These are phyloP conservation scores for Cutaneotrichosporon cavernicola DNA, from an alignment of 1,284 basidiomycete species.

Conservation along the genomic window DNA sequence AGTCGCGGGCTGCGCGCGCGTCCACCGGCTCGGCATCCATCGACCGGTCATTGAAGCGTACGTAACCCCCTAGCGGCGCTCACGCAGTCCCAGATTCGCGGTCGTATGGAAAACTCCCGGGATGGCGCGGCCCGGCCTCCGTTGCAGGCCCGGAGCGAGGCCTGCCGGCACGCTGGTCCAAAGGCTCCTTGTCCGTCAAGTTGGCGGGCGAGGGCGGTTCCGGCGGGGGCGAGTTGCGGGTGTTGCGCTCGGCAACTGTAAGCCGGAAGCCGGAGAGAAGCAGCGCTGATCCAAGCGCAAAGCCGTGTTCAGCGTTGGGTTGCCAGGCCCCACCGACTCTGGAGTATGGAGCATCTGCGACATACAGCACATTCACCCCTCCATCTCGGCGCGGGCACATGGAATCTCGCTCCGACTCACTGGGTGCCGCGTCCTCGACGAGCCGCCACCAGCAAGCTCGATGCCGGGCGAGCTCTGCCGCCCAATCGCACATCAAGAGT, in stretches of 20 bases:
- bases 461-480: not conserved
- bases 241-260: conserved; percentile 10
- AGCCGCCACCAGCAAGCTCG: conserved; percentile 3
- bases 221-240: conserved; percentile 21
- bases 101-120: conserved; percentile 4
- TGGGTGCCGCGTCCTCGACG: not conserved
- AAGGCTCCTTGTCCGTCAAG: conserved; percentile 7
- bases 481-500: not conserved
- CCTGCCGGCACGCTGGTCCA: conserved; percentile 15
- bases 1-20: not conserved
- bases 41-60: conserved; percentile 1
- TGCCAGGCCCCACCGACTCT: conserved; percentile 10
- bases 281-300: conserved; percentile 8
- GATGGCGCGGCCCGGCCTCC: not conserved
- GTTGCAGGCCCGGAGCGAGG: conserved; percentile 18
- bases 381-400: conserved; percentile 15
- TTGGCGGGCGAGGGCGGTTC: conserved; percentile 20
- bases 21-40: conserved; percentile 5
- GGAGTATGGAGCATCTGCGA: conserved; percentile 17
- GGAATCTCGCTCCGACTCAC: conserved; percentile 16
- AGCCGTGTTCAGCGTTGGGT: conserved; percentile 12
- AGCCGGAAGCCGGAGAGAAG: not conserved
- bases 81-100: conserved; percentile 5
- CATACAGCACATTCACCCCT: conserved; percentile 26
- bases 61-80: not conserved